Evolutionary conservation across 768 basidiomycete species (phyloP).

Genomic region (Albatrellus ellisii): DNA sequence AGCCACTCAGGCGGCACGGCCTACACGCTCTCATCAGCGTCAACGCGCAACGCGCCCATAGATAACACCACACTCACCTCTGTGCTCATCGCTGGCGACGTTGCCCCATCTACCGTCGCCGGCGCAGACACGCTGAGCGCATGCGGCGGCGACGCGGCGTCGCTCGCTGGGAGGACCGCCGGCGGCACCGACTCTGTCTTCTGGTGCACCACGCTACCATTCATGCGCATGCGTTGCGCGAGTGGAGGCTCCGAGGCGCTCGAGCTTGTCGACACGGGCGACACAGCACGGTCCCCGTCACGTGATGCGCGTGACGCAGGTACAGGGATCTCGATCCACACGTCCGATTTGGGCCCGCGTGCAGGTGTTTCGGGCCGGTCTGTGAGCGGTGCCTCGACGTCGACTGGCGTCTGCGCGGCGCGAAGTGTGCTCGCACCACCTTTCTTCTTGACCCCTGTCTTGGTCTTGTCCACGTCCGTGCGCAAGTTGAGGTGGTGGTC

Average conservation of each 20-base stretch:
- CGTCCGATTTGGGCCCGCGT: constrained; percentile 23
- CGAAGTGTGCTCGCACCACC: constrained; percentile 37
- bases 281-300: constrained; percentile 43
- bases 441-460: constrained; percentile 43
- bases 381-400: constrained; percentile 19
- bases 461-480: constrained; percentile 42
- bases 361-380: constrained; percentile 42
- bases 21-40: constrained; percentile 6
- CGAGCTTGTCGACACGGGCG: constrained; percentile 57
- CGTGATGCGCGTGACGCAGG: constrained; percentile 6
- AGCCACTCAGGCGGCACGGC: constrained; percentile 55
- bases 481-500: constrained; percentile 51
- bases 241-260: constrained; percentile 65
- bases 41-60: constrained; percentile 4
- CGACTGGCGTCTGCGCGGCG: constrained; percentile 26
- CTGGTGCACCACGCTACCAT: constrained; percentile 36
- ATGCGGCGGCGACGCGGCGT: constrained; percentile 12
- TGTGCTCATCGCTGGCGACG: constrained; percentile 6
- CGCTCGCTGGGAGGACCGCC: constrained; percentile 14
- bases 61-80: constrained; percentile 5
- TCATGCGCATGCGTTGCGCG: constrained; percentile 51
- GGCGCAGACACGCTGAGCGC: constrained; percentile 8
- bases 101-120: constrained; percentile 5
- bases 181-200: constrained; percentile 21
- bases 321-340: constrained; percentile 21